A percentile compares a stretch with the other conserved stretches of the same genome.
Evolutionary conservation across 305 asterid species (phyloP).

Genomic region (Solanum aculeatissimum): DNA sequence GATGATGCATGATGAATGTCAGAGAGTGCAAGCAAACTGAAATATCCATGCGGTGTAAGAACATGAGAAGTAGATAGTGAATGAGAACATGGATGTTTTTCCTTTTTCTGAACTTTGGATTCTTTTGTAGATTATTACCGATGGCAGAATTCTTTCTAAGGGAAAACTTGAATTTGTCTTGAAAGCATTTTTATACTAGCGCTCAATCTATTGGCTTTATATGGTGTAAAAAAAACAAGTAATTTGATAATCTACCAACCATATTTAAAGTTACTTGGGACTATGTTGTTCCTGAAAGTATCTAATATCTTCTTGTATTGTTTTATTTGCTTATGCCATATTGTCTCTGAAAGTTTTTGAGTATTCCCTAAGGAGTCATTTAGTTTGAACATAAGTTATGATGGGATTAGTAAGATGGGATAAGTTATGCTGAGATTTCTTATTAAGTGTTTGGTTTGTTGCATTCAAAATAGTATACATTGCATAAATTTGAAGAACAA

Average conservation of each 20-base stretch:
- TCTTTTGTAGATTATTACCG: neutral
- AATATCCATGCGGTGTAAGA: neutral
- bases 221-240: neutral
- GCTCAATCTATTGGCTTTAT: neutral
- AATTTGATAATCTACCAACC: neutral
- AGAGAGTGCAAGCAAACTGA: constrained; percentile 45
- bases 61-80: neutral
- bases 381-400: no score
- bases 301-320: neutral
- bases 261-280: neutral
- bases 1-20: constrained; percentile 84
- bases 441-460: no score
- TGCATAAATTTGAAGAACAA: no score
- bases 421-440: no score
- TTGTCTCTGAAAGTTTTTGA: neutral
- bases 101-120: neutral
- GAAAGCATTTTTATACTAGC: neutral
- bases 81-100: neutral
- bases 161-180: neutral
- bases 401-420: no score
- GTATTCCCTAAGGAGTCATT: no score
- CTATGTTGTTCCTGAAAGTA: neutral
- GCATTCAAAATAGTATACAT: no score
- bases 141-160: neutral
- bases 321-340: neutral